Conservation (phyloP, 176 grass and related monocot species). For the Avena insularis region DNA sequence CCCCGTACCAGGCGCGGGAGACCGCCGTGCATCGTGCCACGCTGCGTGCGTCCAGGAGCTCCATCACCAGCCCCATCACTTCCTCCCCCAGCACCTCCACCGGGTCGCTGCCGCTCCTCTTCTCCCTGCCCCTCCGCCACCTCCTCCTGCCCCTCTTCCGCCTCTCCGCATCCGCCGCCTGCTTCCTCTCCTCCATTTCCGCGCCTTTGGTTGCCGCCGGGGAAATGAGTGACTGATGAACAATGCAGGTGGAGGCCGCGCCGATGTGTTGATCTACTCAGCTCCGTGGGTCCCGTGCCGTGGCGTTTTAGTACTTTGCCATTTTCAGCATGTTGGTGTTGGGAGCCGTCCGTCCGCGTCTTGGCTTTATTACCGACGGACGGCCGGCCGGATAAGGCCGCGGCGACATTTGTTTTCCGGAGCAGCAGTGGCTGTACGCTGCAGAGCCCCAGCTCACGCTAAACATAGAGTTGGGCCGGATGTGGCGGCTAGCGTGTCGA, state of each 20-base stretch:
- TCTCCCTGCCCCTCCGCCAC: background rate
- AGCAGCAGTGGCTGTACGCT: too few species aligned
- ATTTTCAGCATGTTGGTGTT: background rate
- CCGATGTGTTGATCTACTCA: background rate
- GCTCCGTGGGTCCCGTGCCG: slow-evolving; percentile 31
- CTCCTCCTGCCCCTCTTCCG: slow-evolving; percentile 6
- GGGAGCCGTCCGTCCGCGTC: background rate
- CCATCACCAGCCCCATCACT: slow-evolving; percentile 62
- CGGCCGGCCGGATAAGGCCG: too few species aligned
- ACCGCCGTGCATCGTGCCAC: slow-evolving; percentile 74
- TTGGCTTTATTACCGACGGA: background rate
- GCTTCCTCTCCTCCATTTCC: slow-evolving; percentile 43
- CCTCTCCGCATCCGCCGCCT: background rate
- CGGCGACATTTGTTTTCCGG: too few species aligned
- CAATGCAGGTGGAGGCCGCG: background rate
- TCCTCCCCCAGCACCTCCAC: slow-evolving; percentile 60
- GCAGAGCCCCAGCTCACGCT: too few species aligned
- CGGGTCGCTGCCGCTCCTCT: slow-evolving; percentile 45
- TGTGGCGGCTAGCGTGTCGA: too few species aligned
- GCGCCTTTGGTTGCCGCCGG: background rate
- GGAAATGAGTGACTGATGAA: background rate
- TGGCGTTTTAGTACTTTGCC: slow-evolving; percentile 14
- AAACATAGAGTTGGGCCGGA: too few species aligned
- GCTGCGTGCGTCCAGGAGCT: slow-evolving; percentile 70
- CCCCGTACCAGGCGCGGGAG: slow-evolving; percentile 58